These are phyloP conservation scores for Phytophthora aleatoria DNA, from an alignment of 352 stramenopile genomes.

Conservation along the genomic window DNA sequence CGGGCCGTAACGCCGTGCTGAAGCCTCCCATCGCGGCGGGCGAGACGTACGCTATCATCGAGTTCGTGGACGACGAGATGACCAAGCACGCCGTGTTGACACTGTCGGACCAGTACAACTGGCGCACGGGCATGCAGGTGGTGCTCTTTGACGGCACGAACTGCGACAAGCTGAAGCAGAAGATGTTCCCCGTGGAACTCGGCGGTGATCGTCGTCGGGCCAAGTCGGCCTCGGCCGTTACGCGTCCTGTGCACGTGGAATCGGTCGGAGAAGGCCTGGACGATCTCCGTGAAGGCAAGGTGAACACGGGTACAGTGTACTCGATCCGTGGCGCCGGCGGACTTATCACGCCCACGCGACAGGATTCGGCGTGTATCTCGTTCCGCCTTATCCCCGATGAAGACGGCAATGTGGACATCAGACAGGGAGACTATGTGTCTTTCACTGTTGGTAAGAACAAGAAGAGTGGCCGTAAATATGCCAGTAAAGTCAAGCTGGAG, in stretches of 20 bases:
- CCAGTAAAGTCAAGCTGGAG: conserved; percentile 89
- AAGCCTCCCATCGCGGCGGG: conserved; percentile 87
- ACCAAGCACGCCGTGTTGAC: conserved; percentile 88
- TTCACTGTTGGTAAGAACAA: conserved; percentile 92
- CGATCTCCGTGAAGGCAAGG: conserved; percentile 86
- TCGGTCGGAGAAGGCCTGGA: conserved; percentile 83
- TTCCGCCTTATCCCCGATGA: conserved; percentile 90
- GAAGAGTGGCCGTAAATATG: conserved; percentile 89
- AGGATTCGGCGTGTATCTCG: conserved; percentile 86
- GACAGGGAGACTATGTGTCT: conserved; percentile 85
- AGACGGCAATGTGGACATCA: conserved; percentile 85
- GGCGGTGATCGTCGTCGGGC: conserved; percentile 72
- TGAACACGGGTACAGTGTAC: conserved; percentile 87
- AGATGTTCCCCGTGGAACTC: conserved; percentile 88
- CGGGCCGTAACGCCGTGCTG: conserved; percentile 84
- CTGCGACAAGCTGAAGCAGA: conserved; percentile 89
- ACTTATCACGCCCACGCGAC: conserved; percentile 82
- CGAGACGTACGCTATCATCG: conserved; percentile 90
- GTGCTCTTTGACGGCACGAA: conserved; percentile 91
- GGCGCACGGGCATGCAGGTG: conserved; percentile 86
- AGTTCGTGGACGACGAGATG: conserved; percentile 90
- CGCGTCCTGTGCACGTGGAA: conserved; percentile 79
- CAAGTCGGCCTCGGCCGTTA: conserved; percentile 78
- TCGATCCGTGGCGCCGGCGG: conserved; percentile 86
- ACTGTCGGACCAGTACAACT: conserved; percentile 89